Evolutionary conservation across 495 filamentous ascomycete species (phyloP).

Genomic region (Staphylotrichum longicolle): DNA sequence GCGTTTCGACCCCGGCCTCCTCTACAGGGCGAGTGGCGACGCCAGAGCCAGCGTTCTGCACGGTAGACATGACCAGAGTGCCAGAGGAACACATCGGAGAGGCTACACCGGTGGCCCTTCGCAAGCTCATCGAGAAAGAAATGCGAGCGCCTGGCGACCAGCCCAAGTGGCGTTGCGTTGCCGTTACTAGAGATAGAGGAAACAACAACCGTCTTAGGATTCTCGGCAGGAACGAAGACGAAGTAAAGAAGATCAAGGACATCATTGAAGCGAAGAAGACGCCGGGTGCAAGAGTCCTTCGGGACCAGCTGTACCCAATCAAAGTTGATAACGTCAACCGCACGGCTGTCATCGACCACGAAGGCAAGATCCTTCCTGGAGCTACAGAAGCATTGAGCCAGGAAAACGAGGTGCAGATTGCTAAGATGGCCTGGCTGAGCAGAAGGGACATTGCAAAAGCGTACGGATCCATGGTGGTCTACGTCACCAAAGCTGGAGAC

Average conservation of each 20-base stretch:
- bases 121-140: too few species aligned
- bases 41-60: slow-evolving; percentile 6
- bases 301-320: slow-evolving; percentile 1
- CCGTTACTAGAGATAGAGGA: too few species aligned
- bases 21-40: neutral
- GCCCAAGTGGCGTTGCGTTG: too few species aligned
- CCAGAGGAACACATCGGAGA: slow-evolving; percentile 7
- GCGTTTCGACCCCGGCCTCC: neutral
- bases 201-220: too few species aligned
- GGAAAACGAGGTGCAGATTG: slow-evolving; percentile 2
- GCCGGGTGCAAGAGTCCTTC: neutral
- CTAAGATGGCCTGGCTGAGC: slow-evolving; percentile 3
- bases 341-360: neutral
- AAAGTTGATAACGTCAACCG: neutral
- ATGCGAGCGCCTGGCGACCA: too few species aligned
- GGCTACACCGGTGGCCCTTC: too few species aligned
- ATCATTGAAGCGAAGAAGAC: too few species aligned
- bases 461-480: neutral
- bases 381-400: neutral
- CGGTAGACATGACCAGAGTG: neutral
- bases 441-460: neutral
- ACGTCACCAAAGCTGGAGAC: neutral
- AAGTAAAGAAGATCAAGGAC: slow-evolving; percentile 3
- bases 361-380: neutral
- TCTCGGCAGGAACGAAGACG: slow-evolving; percentile 9